These are phyloP conservation scores for Taiozyma sp. DNA, from an alignment of 1,139 yeast species.

Conservation along the genomic window DNA sequence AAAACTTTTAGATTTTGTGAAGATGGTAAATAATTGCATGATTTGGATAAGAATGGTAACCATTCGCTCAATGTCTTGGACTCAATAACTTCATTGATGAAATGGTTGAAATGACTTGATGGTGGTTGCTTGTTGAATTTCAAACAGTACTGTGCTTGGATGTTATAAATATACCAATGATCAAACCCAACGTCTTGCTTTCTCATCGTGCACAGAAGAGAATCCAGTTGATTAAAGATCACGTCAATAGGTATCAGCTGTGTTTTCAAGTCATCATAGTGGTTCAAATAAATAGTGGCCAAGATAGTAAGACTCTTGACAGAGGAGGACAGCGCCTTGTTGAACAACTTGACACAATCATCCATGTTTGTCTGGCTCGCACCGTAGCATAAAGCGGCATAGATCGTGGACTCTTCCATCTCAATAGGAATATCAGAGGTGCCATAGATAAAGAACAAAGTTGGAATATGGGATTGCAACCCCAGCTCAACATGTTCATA, in stretches of 20 bases:
- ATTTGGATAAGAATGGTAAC: constrained; percentile 8
- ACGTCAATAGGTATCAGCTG: constrained; percentile 13
- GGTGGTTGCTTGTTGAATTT: constrained; percentile 18
- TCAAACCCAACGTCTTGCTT: constrained; percentile 2
- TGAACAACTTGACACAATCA: constrained; percentile 15
- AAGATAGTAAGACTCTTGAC: constrained; percentile 16
- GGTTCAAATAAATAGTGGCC: constrained; percentile 14
- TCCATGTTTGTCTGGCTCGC: constrained; percentile 13
- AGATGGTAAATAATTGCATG: constrained; percentile 8
- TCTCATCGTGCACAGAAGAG: background rate
- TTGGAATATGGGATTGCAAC: constrained; percentile 7
- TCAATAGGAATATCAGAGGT: constrained; percentile 8
- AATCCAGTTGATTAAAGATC: constrained; percentile 9
- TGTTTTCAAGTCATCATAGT: constrained; percentile 4
- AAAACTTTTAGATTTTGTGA: background rate
- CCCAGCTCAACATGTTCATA: background rate
- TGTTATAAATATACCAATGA: constrained; percentile 15
- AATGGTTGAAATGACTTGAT: constrained; percentile 7
- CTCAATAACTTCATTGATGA: constrained; percentile 4
- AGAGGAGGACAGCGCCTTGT: constrained; percentile 10
- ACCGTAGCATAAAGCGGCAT: constrained; percentile 17
- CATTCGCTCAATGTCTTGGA: constrained; percentile 6
- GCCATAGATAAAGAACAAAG: constrained; percentile 9
- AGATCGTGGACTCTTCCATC: constrained; percentile 4
- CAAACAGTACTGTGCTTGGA: constrained; percentile 15